phyloP scores from a whole-genome alignment of 1,139 yeast genomes.

The Scheffersomyces stambukii region DNA sequence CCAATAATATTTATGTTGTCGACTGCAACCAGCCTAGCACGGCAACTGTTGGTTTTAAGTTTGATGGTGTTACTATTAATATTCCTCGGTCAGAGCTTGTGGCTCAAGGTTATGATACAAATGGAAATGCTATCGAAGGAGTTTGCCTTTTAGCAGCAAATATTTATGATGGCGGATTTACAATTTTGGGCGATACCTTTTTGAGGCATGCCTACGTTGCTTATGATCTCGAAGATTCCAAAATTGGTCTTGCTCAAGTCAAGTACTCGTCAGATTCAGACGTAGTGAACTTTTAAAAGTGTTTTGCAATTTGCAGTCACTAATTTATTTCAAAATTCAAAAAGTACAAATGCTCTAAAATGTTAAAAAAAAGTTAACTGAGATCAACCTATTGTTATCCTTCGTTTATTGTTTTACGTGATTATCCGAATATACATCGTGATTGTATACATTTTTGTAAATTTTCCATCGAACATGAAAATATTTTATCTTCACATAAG shows the following conservation, averaged over 20 bases:
- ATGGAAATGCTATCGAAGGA: too few species aligned
- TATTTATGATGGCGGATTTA: constrained; percentile 4
- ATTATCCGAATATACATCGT: too few species aligned
- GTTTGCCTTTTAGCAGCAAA: too few species aligned
- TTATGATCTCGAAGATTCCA: constrained; percentile 58
- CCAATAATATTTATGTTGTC: neutral
- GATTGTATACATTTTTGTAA: too few species aligned
- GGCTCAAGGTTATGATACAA: too few species aligned
- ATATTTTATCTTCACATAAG: too few species aligned
- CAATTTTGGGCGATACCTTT: constrained; percentile 61
- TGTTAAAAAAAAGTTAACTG: too few species aligned
- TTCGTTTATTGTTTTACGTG: too few species aligned
- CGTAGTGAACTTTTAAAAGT: neutral
- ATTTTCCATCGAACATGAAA: too few species aligned
- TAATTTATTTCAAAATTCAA: too few species aligned
- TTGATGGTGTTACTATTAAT: neutral
- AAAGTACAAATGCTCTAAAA: too few species aligned
- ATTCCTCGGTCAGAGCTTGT: neutral
- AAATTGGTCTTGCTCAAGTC: constrained; percentile 62
- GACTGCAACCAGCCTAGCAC: neutral
- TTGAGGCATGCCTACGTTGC: constrained; percentile 67
- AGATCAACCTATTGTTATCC: too few species aligned
- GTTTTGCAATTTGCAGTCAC: neutral
- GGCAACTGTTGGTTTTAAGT: neutral
- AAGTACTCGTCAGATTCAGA: constrained; percentile 12